Evolutionary conservation across 1,284 basidiomycete genomes (phyloP).

Genomic region (Microstroma glucosiphilum): DNA sequence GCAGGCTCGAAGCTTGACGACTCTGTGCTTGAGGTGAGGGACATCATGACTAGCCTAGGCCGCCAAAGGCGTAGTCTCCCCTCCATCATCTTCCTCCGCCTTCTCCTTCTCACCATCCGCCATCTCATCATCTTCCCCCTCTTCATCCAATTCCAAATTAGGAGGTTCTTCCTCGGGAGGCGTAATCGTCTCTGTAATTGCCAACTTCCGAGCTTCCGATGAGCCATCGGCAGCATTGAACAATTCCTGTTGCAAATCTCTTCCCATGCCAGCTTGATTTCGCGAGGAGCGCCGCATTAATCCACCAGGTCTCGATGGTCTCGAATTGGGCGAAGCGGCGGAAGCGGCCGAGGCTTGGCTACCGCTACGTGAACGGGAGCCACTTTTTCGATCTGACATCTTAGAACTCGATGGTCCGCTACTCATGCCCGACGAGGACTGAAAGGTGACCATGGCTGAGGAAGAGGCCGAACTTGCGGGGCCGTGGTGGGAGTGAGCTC

Average conservation of each 20-base stretch:
- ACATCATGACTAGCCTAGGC: too few species aligned
- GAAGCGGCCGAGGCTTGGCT: neutral
- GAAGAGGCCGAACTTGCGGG: neutral
- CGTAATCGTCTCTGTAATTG: too few species aligned
- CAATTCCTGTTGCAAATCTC: constrained; percentile 40
- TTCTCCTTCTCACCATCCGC: too few species aligned
- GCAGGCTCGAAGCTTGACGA: too few species aligned
- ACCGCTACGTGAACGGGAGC: neutral
- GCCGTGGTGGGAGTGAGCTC: neutral
- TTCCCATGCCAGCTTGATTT: constrained; percentile 40
- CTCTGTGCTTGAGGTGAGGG: too few species aligned
- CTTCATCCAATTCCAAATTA: too few species aligned
- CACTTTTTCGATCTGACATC: neutral
- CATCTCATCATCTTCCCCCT: too few species aligned
- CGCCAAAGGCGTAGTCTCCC: too few species aligned
- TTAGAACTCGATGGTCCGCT: neutral
- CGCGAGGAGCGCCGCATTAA: constrained; percentile 30
- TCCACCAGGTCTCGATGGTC: neutral
- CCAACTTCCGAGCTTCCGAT: too few species aligned
- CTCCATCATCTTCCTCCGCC: too few species aligned
- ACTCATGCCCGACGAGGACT: neutral
- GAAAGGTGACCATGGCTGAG: neutral
- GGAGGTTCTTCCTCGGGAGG: too few species aligned
- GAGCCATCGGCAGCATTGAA: constrained; percentile 11
- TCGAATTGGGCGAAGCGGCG: neutral